Base-by-base conservation (phyloP, 2,329 filamentous ascomycete genomes). In the Fusarium sp. region DNA sequence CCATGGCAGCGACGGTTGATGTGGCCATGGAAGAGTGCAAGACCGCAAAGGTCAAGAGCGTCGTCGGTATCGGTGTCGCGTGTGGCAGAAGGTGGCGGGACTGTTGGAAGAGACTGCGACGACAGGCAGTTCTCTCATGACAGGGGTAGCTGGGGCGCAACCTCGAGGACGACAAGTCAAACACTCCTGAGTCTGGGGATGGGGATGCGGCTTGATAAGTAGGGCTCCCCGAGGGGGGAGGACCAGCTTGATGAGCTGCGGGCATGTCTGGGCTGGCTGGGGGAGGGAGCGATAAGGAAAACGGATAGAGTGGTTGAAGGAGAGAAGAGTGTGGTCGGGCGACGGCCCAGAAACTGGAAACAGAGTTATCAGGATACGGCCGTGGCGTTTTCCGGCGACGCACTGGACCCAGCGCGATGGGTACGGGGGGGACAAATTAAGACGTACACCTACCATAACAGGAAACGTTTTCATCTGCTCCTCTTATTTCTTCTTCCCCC, bases 1-100 rank as follows among this genome's bases (percentile, higher is more conserved):
- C 72, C 72, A 74, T 74, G 64, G 69, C 69, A 38, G 61, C 67
- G 54, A 70, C 70, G 66, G 54, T 58, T 37, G 59, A 64, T 72
- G 45, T 54, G 66, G 61, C 61, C 54, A 69, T 62, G 64, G 72
- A 73, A 40, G 72, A 75, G 66, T 70, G 72, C 6, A 52, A 6
- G 47, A 52, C 47, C 47, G 27, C 47, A 52, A 52, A 52, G 47
- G 47, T 52, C 47, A 29, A 52, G 47, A 52, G 47, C 18, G 47
- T 52, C 24, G 47, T 52, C 27, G 24, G 2, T 31, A 31, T 47
- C 29, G 35, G 38, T 64, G 68, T 69, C 37, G 67, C 67, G 57
- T 61, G 58, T 47, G 27, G 27, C 27, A 61, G 58, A 16, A 20
- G 35, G 50, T 14, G 50, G 47, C 37, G 45, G 20, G 24, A 50